Evolutionary conservation across 805 yeast genomes (phyloP).

Genomic region (Ogataea neopini): DNA sequence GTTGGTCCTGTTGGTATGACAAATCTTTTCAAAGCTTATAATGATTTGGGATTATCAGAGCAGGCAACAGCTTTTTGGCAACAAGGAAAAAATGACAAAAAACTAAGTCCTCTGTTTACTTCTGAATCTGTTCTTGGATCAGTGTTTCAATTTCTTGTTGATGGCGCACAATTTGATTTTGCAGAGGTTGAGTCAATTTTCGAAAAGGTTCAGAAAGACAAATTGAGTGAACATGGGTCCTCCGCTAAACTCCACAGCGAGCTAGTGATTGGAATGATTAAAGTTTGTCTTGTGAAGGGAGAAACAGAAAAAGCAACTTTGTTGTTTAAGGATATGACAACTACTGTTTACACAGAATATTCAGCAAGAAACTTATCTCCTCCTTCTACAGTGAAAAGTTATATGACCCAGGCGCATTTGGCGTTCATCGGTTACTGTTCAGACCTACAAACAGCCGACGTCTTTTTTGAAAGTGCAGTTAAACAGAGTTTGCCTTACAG

Average conservation of each 20-base stretch:
- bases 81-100: constrained; percentile 46
- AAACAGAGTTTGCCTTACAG: constrained; percentile 67
- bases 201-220: constrained; percentile 37
- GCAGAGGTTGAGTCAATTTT: constrained; percentile 59
- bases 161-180: constrained; percentile 55
- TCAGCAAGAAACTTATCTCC: constrained; percentile 22
- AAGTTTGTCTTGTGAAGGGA: constrained; percentile 64
- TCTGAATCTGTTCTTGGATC: constrained; percentile 68
- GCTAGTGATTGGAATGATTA: constrained; percentile 68
- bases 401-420: constrained; percentile 72
- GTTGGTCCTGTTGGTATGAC: constrained; percentile 55
- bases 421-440: constrained; percentile 75
- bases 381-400: constrained; percentile 41
- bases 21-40: constrained; percentile 55
- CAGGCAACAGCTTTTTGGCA: constrained; percentile 74
- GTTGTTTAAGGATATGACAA: constrained; percentile 59
- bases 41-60: constrained; percentile 56
- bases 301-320: constrained; percentile 64
- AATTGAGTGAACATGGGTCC: constrained; percentile 17
- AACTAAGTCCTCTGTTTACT: constrained; percentile 47
- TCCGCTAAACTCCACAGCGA: constrained; percentile 38
- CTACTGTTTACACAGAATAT: constrained; percentile 41
- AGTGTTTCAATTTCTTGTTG: constrained; percentile 64
- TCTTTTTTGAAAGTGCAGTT: constrained; percentile 72
- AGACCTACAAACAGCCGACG: constrained; percentile 67